Percentiles rank a stretch among this genome's conserved stretches.
Evolutionary conservation across 2,329 filamentous ascomycete genomes (phyloP).

Genomic region (Diplocarpon mali): DNA sequence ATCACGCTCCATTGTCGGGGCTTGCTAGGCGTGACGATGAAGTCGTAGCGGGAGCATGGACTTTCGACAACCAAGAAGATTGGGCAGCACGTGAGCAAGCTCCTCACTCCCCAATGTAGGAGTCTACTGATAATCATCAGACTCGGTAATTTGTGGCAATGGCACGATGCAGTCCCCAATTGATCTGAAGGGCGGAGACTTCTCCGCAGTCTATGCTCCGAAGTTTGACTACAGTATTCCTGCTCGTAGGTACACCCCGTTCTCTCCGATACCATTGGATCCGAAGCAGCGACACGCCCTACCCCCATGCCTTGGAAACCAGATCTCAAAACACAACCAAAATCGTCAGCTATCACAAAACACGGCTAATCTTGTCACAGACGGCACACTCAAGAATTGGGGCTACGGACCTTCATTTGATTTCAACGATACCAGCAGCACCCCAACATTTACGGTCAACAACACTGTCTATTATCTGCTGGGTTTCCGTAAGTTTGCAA

Average conservation of each 20-base stretch:
- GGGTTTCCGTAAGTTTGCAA: conserved; percentile 3
- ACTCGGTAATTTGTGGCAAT: neutral
- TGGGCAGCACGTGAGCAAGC: no score
- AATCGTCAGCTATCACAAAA: conserved; percentile 1
- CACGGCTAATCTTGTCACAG: neutral
- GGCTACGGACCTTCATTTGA: neutral
- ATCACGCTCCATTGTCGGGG: neutral
- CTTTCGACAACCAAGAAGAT: no score
- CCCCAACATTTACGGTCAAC: neutral
- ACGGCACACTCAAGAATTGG: neutral
- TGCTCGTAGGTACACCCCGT: neutral
- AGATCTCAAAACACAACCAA: no score
- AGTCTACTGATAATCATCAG: no score
- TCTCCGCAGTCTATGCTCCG: neutral
- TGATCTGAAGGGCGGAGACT: neutral
- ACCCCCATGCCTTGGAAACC: no score
- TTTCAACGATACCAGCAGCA: no score
- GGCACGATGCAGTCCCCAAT: conserved; percentile 4
- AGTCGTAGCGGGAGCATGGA: neutral
- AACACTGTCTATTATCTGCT: conserved; percentile 3
- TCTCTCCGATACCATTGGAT: no score
- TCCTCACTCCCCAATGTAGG: no score
- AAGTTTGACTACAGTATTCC: neutral
- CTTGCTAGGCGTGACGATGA: conserved; percentile 1
- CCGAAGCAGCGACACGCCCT: no score